These are phyloP conservation scores for Aureobasidium zeae DNA, from an alignment of 2,329 filamentous ascomycete genomes.

Conservation along the genomic window DNA sequence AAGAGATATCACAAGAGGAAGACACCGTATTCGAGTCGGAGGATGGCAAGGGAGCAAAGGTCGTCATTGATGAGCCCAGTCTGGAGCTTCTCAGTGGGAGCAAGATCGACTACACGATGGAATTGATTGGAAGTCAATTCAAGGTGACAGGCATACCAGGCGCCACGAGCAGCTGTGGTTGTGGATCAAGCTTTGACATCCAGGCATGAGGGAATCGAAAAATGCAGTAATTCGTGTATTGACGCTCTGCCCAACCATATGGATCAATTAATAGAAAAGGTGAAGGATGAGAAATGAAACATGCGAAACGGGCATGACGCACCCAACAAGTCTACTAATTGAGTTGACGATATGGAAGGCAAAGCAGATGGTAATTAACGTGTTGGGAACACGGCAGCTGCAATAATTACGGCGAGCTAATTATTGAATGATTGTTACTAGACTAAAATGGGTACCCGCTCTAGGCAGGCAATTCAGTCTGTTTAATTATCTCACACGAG, in stretches of 20 bases:
- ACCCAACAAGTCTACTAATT: no score
- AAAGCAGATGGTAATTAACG: background rate
- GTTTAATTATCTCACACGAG: no score
- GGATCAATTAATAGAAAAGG: no score
- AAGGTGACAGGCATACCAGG: conserved; percentile 90
- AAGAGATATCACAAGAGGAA: conserved; percentile 58
- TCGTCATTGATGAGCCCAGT: conserved; percentile 81
- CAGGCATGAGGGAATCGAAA: conserved; percentile 26
- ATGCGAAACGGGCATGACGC: conserved; percentile 9
- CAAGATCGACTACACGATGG: conserved; percentile 93
- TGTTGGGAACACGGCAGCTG: conserved; percentile 6
- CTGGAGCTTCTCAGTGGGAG: conserved; percentile 84
- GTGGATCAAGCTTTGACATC: conserved; percentile 96
- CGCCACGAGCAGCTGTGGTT: conserved; percentile 90
- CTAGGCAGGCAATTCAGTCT: no score
- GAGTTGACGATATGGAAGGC: no score
- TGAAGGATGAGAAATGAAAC: conserved; percentile 3
- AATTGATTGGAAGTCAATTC: conserved; percentile 90
- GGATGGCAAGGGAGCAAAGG: conserved; percentile 46
- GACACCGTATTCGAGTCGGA: conserved; percentile 79
- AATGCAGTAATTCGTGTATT: no score
- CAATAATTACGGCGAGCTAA: no score
- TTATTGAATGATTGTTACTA: no score
- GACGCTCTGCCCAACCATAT: no score
- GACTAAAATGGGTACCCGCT: no score